Conservation (phyloP, 2,329 filamentous ascomycete genomes). For the Oidium heveae region DNA sequence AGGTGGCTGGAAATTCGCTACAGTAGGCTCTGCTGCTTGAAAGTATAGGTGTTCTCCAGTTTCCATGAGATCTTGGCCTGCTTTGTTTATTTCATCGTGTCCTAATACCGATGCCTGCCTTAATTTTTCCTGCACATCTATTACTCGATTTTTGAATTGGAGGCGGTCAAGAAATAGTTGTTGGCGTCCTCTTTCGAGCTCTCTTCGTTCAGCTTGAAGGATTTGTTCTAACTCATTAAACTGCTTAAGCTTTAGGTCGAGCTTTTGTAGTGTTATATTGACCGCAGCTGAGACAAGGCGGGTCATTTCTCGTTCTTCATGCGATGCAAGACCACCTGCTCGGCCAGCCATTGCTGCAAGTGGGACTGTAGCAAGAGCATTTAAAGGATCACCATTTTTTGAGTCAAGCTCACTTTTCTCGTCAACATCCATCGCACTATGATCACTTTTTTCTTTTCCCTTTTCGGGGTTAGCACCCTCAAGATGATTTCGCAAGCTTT, state of each 20-base stretch:
- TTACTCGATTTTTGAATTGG: slow-evolving; percentile 67
- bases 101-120: slow-evolving; percentile 21
- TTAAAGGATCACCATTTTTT: slow-evolving; percentile 21
- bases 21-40: slow-evolving; percentile 18
- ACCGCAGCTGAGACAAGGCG: slow-evolving; percentile 76
- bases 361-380: slow-evolving; percentile 46
- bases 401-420: slow-evolving; percentile 24
- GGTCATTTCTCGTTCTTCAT: slow-evolving; percentile 92
- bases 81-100: slow-evolving; percentile 14
- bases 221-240: slow-evolving; percentile 92
- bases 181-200: slow-evolving; percentile 75
- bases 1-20: slow-evolving; percentile 25
- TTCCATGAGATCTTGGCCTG: slow-evolving; percentile 13
- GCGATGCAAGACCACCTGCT: slow-evolving; percentile 67
- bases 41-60: slow-evolving; percentile 25
- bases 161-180: slow-evolving; percentile 84
- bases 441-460: slow-evolving; percentile 27
- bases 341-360: slow-evolving; percentile 70
- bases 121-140: slow-evolving; percentile 58
- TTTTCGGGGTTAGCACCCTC: slow-evolving; percentile 34
- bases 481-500: slow-evolving; percentile 52
- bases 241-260: slow-evolving; percentile 85
- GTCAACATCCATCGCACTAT: slow-evolving; percentile 40
- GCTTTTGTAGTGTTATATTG: slow-evolving; percentile 83
- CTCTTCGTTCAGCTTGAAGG: slow-evolving; percentile 71